These are phyloP conservation scores for Suillus alpinus DNA, from an alignment of 768 basidiomycete species.

Conservation along the genomic window DNA sequence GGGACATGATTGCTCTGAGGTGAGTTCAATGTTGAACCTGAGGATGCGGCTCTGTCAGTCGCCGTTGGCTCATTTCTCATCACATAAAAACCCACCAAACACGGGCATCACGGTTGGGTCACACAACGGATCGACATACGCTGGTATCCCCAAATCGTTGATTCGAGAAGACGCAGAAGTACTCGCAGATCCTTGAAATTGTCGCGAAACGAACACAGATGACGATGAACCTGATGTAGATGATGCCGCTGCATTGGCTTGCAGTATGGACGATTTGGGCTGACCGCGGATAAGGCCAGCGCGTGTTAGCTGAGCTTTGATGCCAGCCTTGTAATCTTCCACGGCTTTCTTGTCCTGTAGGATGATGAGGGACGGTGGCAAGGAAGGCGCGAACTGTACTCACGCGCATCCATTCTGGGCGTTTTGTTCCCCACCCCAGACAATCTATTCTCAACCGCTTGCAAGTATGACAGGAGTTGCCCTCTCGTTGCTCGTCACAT, in stretches of 20 bases:
- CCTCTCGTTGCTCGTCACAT: conserved; percentile 84
- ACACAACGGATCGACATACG: conserved; percentile 19
- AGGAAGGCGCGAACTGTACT: conserved; percentile 22
- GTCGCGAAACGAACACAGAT: conserved; percentile 33
- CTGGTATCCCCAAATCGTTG: conserved; percentile 18
- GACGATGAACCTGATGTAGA: conserved; percentile 22
- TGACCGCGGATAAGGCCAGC: conserved; percentile 82
- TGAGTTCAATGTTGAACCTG: conserved; percentile 29
- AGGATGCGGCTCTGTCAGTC: conserved; percentile 11
- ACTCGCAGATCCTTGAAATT: conserved; percentile 22
- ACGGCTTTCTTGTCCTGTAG: conserved; percentile 77
- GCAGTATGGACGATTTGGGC: conserved; percentile 58
- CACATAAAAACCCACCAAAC: conserved; percentile 23
- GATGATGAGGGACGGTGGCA: conserved; percentile 16
- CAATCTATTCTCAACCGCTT: conserved; percentile 77
- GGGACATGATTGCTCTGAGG: conserved; percentile 26
- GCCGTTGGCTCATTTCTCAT: background rate
- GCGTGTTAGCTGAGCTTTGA: conserved; percentile 76
- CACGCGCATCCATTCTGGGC: conserved; percentile 90
- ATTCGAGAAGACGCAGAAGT: conserved; percentile 20
- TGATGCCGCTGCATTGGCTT: conserved; percentile 25
- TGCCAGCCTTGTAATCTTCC: conserved; percentile 78
- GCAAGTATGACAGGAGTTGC: conserved; percentile 79
- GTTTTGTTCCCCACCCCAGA: conserved; percentile 79
- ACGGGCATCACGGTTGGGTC: conserved; percentile 25